Evolutionary conservation across 108 stramenopile genomes (phyloP), one percentile per base, ranked within the genome.

Genomic region (Parietichytrium sp.): DNA sequence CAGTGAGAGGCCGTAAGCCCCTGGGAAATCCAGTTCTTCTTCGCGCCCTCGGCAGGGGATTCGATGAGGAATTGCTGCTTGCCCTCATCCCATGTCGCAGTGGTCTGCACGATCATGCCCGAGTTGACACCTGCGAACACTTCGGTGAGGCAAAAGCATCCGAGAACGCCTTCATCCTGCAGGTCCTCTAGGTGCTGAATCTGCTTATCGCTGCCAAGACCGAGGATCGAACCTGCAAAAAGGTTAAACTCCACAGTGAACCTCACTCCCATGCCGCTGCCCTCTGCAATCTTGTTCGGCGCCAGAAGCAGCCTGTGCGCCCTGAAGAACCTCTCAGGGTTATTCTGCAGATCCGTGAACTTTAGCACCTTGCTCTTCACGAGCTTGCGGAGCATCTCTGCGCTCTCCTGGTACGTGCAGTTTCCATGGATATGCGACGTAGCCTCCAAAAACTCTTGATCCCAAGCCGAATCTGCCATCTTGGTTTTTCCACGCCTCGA

Each of bases 161-260:
- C 85, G n/a, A 85, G 82, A 25, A 42, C 16, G 25, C 85, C 85
- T 8, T 25, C 15, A 8, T 36, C 42, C 55, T 85, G 81, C 4
- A 52, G 16, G 25, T 82, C 54, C 12, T 45, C 79, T 20, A 85
- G 52, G 4, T 31, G 26, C 3, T 27, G 51, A 0, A 85, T 55
- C 85, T 85, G 85, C 15, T 51, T 52, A 6, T 55, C 52, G 3
- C 20, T 12, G 18, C 85, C 85, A 18, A 82, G 79, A 33, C 79
- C 85, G 10, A 85, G 72, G 20, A 85, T 52, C 12, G 80, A 83
- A 33, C 85, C 85, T 20, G 47, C 82, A 31, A 77, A 85, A 38
- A 85, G 82, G 80, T 85, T 85, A 79, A 82, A 83, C 55, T 81
- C 78, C 29, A 85, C 85, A 3, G 85, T 85, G 50, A 85, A 85